Evolutionary conservation across 768 basidiomycete species (phyloP).

Genomic region (Boletus vermiculosoides): DNA sequence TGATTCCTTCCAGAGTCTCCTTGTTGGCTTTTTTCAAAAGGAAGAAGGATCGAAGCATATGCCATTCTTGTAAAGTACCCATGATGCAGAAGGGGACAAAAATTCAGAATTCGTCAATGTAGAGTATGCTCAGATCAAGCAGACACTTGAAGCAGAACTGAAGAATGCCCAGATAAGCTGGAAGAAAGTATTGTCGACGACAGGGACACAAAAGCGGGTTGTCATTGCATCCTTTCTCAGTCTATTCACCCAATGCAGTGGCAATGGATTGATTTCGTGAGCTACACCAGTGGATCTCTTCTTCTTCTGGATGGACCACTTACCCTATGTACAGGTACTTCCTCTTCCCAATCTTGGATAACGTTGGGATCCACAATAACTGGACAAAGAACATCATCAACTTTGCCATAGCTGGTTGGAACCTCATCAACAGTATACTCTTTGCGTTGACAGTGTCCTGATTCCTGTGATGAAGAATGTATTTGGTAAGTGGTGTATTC

Average conservation of each 20-base stretch:
- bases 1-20: conserved; percentile 62
- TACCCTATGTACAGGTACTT: background rate
- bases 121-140: no score
- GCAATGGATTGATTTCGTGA: conserved; percentile 10
- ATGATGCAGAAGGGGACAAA: conserved; percentile 56
- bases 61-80: conserved; percentile 53
- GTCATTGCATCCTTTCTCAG: conserved; percentile 8
- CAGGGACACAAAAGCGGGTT: conserved; percentile 20
- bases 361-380: conserved; percentile 16
- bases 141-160: no score
- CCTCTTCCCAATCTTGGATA: conserved; percentile 14
- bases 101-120: conserved; percentile 48
- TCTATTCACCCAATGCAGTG: conserved; percentile 12
- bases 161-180: no score
- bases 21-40: conserved; percentile 59
- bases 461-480: conserved; percentile 11
- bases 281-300: background rate
- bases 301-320: background rate
- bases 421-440: background rate
- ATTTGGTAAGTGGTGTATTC: background rate
- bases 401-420: conserved; percentile 6
- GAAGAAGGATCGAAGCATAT: conserved; percentile 47
- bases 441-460: conserved; percentile 1
- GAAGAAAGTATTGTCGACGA: no score
- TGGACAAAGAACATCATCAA: conserved; percentile 16